phyloP scores from a whole-genome alignment of 805 yeast genomes.

The Brettanomyces nanus region DNA sequence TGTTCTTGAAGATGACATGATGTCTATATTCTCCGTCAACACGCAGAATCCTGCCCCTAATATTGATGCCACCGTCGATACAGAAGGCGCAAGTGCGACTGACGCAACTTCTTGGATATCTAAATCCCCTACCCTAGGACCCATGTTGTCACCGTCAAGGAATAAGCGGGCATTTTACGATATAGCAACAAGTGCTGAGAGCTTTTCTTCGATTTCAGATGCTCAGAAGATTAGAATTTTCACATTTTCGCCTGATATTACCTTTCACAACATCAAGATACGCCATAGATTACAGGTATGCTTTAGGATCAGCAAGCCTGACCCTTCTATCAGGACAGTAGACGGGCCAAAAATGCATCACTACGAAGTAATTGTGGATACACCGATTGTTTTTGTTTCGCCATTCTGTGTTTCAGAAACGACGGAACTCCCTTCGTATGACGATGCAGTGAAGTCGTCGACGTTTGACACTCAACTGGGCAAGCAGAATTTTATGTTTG shows the following conservation, averaged over 20 bases:
- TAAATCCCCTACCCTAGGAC: slow-evolving; percentile 16
- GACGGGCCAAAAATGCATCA: slow-evolving; percentile 48
- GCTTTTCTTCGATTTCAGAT: slow-evolving; percentile 4
- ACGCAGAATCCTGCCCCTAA: slow-evolving; percentile 15
- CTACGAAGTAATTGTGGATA: slow-evolving; percentile 73
- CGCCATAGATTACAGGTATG: slow-evolving; percentile 65
- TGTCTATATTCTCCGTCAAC: slow-evolving; percentile 20
- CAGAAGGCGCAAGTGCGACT: slow-evolving; percentile 5
- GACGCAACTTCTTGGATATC: slow-evolving; percentile 11
- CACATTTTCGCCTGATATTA: slow-evolving; percentile 51
- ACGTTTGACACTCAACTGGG: slow-evolving; percentile 9
- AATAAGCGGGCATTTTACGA: background rate
- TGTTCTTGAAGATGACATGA: slow-evolving; percentile 9
- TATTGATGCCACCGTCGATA: slow-evolving; percentile 1
- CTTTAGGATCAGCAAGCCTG: slow-evolving; percentile 58
- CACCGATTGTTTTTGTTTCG: slow-evolving; percentile 55
- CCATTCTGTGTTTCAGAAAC: slow-evolving; percentile 26
- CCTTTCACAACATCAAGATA: slow-evolving; percentile 53
- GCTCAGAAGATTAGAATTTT: slow-evolving; percentile 13
- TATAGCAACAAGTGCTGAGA: background rate
- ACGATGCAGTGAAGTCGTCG: slow-evolving; percentile 21
- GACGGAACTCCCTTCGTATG: slow-evolving; percentile 33
- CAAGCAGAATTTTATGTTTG: slow-evolving; percentile 8
- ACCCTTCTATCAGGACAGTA: slow-evolving; percentile 28
- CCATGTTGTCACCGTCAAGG: slow-evolving; percentile 7